Base-by-base conservation (phyloP, 2,329 filamentous ascomycete genomes). In the Tolypocladium album region DNA sequence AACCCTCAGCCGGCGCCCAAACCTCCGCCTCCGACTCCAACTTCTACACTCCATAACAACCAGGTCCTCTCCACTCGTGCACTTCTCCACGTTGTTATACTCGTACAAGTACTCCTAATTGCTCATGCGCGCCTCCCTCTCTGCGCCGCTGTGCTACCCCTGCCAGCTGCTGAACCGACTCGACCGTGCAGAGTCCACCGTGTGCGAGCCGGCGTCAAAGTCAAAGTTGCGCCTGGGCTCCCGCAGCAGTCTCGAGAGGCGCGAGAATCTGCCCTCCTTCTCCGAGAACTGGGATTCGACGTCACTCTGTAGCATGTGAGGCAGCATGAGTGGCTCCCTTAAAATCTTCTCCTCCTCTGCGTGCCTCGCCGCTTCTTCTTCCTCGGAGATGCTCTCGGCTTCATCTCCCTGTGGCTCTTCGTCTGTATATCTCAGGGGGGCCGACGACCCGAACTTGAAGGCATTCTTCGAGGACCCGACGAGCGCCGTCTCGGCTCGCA, bases 401-500 rank as follows among this genome's bases (percentile, higher is more conserved):
- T 65, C 64, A 38, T 65, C 62, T 50, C 62, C 64, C 4, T 61
- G 9, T 3, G 42, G 53, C n/a, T 52, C 64, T 38, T 62, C 60
- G 36, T 67, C 64, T 13, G 50, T 58, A 39, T 67, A 68, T 8
- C 64, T 59, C 43, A 67, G 60, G 3, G 66, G 62, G 6, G 61
- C 59, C 22, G 56, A 56, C 0, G 63, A 61, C 12, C 66, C 63
- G 52, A 67, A 68, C 31, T 62, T 58, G 62, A 63, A 68, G 22
- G 61, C 63, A 27, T 62, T 58, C 34, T 58, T 59, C 13, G 65
- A 60, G 3, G 62, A 55, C 15, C 58, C 59, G 55, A 58, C 59
- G 31, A 66, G 34, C 59, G 53, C 47, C 22, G 36, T 27, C 57
- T 65, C 61, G 27, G 58, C 61, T 12, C 66, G 64, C 69, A 72